phyloP scores from a whole-genome alignment of 306 rosid species.

The Datisca glomerata region DNA sequence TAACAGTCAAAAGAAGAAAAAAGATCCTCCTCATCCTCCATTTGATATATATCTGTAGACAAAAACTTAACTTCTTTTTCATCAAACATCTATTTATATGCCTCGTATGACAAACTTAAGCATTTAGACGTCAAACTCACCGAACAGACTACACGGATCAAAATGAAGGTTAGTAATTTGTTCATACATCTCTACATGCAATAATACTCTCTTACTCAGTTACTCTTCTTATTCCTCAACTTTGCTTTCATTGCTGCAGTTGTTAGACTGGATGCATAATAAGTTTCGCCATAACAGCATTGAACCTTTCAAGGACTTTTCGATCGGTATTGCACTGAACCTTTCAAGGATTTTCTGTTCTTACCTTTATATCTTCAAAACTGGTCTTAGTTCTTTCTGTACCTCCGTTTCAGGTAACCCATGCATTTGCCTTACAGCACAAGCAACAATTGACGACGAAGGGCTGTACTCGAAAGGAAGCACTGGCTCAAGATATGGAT shows the following conservation, averaged over 20 bases:
- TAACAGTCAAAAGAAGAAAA: conserved; percentile 21
- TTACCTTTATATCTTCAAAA: too few species aligned
- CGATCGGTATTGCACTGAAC: too few species aligned
- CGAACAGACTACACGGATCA: conserved; percentile 29
- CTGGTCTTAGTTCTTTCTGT: too few species aligned
- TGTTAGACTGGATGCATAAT: background rate
- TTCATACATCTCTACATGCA: background rate
- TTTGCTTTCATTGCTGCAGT: conserved; percentile 15
- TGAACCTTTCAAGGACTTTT: background rate
- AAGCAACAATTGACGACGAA: conserved; percentile 56
- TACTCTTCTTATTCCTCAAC: conserved; percentile 10
- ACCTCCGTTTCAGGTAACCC: too few species aligned
- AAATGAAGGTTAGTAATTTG: conserved; percentile 63
- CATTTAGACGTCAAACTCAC: conserved; percentile 21
- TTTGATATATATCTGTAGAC: conserved; percentile 6
- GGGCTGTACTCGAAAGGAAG: conserved; percentile 40
- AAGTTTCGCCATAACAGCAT: background rate
- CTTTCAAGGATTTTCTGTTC: too few species aligned
- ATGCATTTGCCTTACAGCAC: conserved; percentile 67
- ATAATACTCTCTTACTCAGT: background rate
- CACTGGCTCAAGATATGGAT: too few species aligned
- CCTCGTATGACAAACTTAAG: conserved; percentile 21
- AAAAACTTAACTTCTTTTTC: conserved; percentile 10
- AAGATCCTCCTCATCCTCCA: conserved; percentile 16
- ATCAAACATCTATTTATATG: conserved; percentile 24